Evolutionary conservation across 805 yeast genomes (phyloP).

Genomic region (Komagataella pseudopastoris): DNA sequence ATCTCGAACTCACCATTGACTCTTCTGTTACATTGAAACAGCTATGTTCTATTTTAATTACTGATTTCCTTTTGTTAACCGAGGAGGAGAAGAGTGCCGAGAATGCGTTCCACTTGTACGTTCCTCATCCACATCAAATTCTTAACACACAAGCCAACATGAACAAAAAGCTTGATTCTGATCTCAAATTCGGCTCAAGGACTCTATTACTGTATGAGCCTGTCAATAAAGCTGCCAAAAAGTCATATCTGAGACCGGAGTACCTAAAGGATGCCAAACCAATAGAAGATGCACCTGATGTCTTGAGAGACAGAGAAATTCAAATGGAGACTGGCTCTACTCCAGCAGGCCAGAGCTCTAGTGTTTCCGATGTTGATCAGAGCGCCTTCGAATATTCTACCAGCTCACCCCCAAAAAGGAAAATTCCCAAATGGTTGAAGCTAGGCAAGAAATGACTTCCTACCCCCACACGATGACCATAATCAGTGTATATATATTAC

Average conservation of each 20-base stretch:
- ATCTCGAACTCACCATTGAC: slow-evolving; percentile 34
- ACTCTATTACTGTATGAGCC: neutral
- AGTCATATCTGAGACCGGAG: neutral
- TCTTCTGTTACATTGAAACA: slow-evolving; percentile 24
- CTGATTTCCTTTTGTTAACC: slow-evolving; percentile 12
- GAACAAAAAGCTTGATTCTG: slow-evolving; percentile 3
- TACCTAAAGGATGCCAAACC: neutral
- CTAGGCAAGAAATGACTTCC: neutral
- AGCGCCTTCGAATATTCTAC: neutral
- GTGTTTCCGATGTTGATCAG: neutral
- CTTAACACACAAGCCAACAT: slow-evolving; percentile 14
- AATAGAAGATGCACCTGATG: neutral
- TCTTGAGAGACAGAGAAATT: neutral
- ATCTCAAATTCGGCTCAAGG: neutral
- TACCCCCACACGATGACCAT: neutral
- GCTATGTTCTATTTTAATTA: slow-evolving; percentile 9
- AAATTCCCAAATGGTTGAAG: slow-evolving; percentile 3
- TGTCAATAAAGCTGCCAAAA: neutral
- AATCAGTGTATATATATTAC: neutral
- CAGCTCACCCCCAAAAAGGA: neutral
- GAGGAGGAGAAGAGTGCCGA: neutral
- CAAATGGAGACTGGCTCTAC: neutral
- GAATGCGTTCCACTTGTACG: slow-evolving; percentile 18
- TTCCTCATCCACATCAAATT: slow-evolving; percentile 32
- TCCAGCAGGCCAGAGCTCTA: neutral